Base-by-base conservation (phyloP, 2,329 filamentous ascomycete genomes). In the Penicillium glabrum region DNA sequence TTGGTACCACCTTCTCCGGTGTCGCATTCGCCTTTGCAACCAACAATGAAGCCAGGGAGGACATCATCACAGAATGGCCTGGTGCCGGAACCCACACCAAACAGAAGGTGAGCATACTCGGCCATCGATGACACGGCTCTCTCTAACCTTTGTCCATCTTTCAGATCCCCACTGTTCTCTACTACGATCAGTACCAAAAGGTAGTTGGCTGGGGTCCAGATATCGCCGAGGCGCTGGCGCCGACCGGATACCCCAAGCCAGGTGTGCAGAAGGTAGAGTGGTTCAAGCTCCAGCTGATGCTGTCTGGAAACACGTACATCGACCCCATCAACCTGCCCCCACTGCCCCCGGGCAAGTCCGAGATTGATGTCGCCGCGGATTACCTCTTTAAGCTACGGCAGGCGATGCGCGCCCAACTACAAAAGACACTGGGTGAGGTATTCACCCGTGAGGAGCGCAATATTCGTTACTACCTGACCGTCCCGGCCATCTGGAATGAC, bases 401-500 rank as follows among this genome's bases (percentile, higher is more conserved):
- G 79, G 95, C 95, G 1, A 97, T 98, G 93, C 88, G 95, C 67
- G 89, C 92, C 60, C 92, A 96, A 69, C 82, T 99, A 58, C 92
- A 96, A 75, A 98, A 98, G 84, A 96, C 93, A 1, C 82, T 98
- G 29, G 95, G 95, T 53, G 95, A 98, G 73, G 95, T 99, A 1
- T 99, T 98, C 78, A 96, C 96, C 78, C 85, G 95, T 76, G 95
- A 98, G 80, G 95, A 98, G 81, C 89, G 93, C 69, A 98, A 98
- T 76, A 99, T 98, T 68, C 86, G 91, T 67, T 98, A 98, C 78
- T 98, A 97, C 76, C 82, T 99, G 67, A 99, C 95, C 2, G 95
- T 99, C n/a, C 95, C 95, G 21, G 95, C 95, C 66, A 98, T 99
- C 67, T 98, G 95, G 95, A 98, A 98, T 75, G 95, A 98, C 79